Evolutionary conservation across 2,329 filamentous ascomycete species (phyloP).

Genomic region (Parastagonospora avenae): DNA sequence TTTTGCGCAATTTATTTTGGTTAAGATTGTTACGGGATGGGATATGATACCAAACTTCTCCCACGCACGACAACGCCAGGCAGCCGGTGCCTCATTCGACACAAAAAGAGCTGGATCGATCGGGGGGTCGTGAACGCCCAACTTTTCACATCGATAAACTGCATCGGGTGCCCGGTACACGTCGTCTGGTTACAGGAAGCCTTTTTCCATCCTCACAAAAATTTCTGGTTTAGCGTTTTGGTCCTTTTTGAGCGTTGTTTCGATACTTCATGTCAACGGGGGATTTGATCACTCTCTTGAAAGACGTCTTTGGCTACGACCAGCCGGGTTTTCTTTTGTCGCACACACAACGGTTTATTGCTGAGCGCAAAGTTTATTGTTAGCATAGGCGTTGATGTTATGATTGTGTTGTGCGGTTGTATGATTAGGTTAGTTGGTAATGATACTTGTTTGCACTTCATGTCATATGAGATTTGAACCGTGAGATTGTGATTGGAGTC

Average conservation of each 20-base stretch:
- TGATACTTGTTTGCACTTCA: no score
- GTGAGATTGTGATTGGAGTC: no score
- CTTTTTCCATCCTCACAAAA: no score
- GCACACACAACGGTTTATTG: neutral
- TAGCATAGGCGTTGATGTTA: no score
- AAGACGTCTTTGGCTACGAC: conserved; percentile 22
- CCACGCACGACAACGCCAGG: neutral
- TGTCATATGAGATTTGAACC: no score
- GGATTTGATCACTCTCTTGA: conserved; percentile 6
- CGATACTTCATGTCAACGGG: conserved; percentile 7
- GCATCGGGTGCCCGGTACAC: no score
- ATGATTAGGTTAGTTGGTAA: no score
- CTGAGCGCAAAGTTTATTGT: no score
- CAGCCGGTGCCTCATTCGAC: neutral
- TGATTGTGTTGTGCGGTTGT: no score
- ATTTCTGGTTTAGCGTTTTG: neutral
- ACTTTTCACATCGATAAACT: neutral
- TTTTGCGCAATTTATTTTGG: conserved; percentile 11
- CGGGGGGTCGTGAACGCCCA: conserved; percentile 38
- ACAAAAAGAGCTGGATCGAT: conserved; percentile 27
- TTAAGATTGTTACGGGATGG: conserved; percentile 15
- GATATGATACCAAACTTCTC: conserved; percentile 23
- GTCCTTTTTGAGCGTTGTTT: conserved; percentile 3
- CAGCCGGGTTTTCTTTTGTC: conserved; percentile 29
- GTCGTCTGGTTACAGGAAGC: no score